Conservation (phyloP, 2,329 filamentous ascomycete species). For the Fusarium humuli region DNA sequence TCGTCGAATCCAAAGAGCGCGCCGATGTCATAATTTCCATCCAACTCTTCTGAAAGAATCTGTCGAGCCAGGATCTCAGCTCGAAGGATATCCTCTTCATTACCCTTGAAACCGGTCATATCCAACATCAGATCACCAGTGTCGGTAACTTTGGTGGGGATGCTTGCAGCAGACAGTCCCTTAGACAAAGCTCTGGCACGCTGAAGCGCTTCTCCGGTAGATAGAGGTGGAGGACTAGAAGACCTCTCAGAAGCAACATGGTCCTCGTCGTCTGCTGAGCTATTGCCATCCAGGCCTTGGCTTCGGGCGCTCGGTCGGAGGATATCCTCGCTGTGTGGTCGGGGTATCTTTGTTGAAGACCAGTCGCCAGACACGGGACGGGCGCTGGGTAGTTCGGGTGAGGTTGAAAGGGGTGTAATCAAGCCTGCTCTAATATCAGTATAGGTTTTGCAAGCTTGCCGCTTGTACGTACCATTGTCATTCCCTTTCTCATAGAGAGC, state of each 20-base stretch:
- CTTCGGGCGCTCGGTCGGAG: slow-evolving; percentile 61
- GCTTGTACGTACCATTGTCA: slow-evolving; percentile 48
- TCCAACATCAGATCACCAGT: slow-evolving; percentile 96
- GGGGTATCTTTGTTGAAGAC: slow-evolving; percentile 55
- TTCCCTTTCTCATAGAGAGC: slow-evolving; percentile 52
- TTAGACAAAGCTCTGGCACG: slow-evolving; percentile 87
- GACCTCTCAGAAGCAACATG: slow-evolving; percentile 67
- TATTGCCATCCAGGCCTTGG: slow-evolving; percentile 51
- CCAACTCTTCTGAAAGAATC: slow-evolving; percentile 90
- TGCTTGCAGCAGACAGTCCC: slow-evolving; percentile 89
- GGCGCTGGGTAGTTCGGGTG: slow-evolving; percentile 62
- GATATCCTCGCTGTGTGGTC: slow-evolving; percentile 67
- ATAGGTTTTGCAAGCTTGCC: neutral
- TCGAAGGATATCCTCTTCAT: slow-evolving; percentile 89
- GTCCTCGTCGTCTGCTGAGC: slow-evolving; percentile 54
- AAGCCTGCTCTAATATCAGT: slow-evolving; percentile 50
- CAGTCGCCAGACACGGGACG: slow-evolving; percentile 65
- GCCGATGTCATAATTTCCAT: slow-evolving; percentile 96
- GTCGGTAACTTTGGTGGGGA: slow-evolving; percentile 91
- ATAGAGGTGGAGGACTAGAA: slow-evolving; percentile 80
- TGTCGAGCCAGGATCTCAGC: slow-evolving; percentile 95
- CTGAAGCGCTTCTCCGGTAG: slow-evolving; percentile 79
- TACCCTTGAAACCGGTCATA: slow-evolving; percentile 96
- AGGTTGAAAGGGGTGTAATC: slow-evolving; percentile 65
- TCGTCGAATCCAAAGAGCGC: slow-evolving; percentile 95